phyloP scores from a whole-genome alignment of 345 rosid genomes.

The Draba incana region DNA sequence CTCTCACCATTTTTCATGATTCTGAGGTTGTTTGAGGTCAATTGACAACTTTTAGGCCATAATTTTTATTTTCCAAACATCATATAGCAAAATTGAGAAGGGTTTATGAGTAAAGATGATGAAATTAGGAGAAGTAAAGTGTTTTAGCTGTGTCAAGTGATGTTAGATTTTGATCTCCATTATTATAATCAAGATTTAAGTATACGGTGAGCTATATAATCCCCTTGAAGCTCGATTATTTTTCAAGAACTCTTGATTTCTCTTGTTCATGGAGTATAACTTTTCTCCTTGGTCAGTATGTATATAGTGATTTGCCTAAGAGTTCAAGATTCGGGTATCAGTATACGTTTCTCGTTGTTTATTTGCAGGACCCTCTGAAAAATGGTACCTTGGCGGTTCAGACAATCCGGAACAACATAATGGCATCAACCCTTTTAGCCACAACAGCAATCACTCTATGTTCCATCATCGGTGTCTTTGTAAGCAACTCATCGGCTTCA shows the following conservation, averaged over 20 bases:
- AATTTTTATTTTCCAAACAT: background rate
- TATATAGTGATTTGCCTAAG: background rate
- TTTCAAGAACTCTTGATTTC: too few species aligned
- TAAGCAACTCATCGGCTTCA: constrained; percentile 69
- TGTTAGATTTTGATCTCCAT: constrained; percentile 8
- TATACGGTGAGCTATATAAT: too few species aligned
- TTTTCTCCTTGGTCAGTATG: too few species aligned
- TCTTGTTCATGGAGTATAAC: too few species aligned
- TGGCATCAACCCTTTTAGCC: constrained; percentile 95
- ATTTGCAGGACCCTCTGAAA: constrained; percentile 78
- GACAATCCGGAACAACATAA: constrained; percentile 91
- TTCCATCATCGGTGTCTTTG: constrained; percentile 81
- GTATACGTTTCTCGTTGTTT: background rate
- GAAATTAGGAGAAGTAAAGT: background rate
- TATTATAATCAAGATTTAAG: background rate
- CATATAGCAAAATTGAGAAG: constrained; percentile 9
- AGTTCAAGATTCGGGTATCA: too few species aligned
- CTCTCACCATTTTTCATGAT: background rate
- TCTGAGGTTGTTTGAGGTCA: constrained; percentile 1
- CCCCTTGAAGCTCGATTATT: too few species aligned
- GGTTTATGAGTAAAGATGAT: constrained; percentile 7
- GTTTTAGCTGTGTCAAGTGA: background rate
- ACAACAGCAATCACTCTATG: constrained; percentile 92
- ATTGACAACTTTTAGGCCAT: background rate
- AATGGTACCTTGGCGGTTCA: constrained; percentile 88